A percentile compares a stretch with the other conserved stretches of the same genome.
phyloP scores from a whole-genome alignment of 495 filamentous ascomycete genomes.

The Glutinoglossum americanum region DNA sequence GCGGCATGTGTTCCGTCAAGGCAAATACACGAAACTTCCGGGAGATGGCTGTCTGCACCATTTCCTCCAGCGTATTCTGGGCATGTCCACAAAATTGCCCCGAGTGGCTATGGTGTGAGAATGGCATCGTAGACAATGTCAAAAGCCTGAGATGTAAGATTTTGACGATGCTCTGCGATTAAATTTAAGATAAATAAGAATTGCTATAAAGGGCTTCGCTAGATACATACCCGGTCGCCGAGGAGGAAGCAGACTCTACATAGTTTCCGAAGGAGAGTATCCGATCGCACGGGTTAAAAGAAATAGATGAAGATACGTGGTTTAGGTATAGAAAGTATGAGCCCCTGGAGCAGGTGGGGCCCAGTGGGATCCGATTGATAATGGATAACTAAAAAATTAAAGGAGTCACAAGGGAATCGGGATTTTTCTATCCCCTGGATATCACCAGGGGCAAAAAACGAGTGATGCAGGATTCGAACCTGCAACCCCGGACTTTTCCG shows the following conservation, averaged over 20 bases:
- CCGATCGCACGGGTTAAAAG: too few species aligned
- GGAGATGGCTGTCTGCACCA: conserved; percentile 58
- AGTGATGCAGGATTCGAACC: conserved; percentile 1
- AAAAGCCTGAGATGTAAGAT: not conserved
- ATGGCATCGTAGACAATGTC: conserved; percentile 42
- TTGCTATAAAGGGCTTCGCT: too few species aligned
- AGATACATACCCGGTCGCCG: not conserved
- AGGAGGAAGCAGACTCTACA: not conserved
- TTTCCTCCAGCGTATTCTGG: conserved; percentile 57
- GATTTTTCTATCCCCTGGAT: too few species aligned
- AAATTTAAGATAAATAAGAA: too few species aligned
- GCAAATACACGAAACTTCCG: conserved; percentile 63
- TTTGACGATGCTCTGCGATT: too few species aligned
- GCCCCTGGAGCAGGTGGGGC: too few species aligned
- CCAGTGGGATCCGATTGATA: too few species aligned
- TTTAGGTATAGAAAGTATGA: too few species aligned
- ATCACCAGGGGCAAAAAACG: too few species aligned
- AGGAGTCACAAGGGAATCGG: too few species aligned
- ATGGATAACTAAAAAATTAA: not conserved
- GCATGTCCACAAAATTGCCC: conserved; percentile 95
- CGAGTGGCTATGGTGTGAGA: conserved; percentile 96
- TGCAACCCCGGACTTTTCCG: not conserved
- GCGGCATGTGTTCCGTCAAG: conserved; percentile 94
- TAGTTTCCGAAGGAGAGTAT: too few species aligned
- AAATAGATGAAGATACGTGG: too few species aligned